A percentile compares a stretch with the other conserved stretches of the same genome.
phyloP scores from a whole-genome alignment of 495 filamentous ascomycete genomes.

The Massariosphaeria phaeospora region DNA sequence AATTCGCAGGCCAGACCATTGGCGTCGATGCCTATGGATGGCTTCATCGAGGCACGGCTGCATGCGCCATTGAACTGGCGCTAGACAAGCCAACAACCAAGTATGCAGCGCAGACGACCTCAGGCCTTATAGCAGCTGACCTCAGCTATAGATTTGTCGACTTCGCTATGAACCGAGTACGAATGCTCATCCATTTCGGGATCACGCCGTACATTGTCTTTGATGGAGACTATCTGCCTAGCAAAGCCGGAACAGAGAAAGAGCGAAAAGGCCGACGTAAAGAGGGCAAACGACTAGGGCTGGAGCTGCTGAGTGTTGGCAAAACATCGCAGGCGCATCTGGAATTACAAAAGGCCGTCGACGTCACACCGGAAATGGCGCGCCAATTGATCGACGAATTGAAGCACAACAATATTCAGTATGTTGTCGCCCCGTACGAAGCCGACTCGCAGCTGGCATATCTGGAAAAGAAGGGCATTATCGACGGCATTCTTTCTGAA shows the following conservation, averaged over 20 bases:
- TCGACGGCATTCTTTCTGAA: slow-evolving; percentile 86
- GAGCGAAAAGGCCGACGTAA: slow-evolving; percentile 65
- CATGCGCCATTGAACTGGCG: slow-evolving; percentile 88
- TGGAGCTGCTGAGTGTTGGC: slow-evolving; percentile 75
- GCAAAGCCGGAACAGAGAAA: slow-evolving; percentile 86
- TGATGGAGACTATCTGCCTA: slow-evolving; percentile 91
- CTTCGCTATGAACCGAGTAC: slow-evolving; percentile 82
- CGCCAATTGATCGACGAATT: slow-evolving; percentile 85
- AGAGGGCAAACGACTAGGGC: slow-evolving; percentile 64
- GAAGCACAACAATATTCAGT: slow-evolving; percentile 70
- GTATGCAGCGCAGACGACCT: slow-evolving; percentile 46
- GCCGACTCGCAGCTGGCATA: slow-evolving; percentile 95
- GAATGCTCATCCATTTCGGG: slow-evolving; percentile 88
- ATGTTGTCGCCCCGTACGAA: slow-evolving; percentile 95
- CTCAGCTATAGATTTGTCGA: slow-evolving; percentile 69
- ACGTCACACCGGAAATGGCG: slow-evolving; percentile 95
- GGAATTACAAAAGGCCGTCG: slow-evolving; percentile 91
- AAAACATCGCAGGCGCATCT: slow-evolving; percentile 73
- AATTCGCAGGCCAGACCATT: slow-evolving; percentile 81
- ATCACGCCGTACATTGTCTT: slow-evolving; percentile 91
- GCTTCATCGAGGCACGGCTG: slow-evolving; percentile 89
- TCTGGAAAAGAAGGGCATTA: slow-evolving; percentile 75
- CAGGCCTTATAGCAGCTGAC: slow-evolving; percentile 26
- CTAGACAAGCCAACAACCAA: slow-evolving; percentile 80
- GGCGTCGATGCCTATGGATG: slow-evolving; percentile 97